phyloP scores from a whole-genome alignment of 768 basidiomycete genomes.

The Lentinula raphanica region DNA sequence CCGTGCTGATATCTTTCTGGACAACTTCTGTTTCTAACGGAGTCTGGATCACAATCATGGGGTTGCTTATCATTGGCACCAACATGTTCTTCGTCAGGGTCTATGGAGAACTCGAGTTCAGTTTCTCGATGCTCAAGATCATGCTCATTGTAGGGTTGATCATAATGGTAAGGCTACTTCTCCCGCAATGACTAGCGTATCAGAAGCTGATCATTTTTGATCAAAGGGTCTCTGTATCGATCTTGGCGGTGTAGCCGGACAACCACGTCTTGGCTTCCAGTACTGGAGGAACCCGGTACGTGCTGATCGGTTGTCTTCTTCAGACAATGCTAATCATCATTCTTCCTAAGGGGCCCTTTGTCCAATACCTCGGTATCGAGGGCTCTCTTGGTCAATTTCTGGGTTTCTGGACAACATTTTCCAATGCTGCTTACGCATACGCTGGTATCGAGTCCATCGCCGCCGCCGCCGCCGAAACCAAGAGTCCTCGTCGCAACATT shows the following conservation, averaged over 20 bases:
- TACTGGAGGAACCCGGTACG: slow-evolving; percentile 34
- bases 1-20: slow-evolving; percentile 47
- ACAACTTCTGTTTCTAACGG: slow-evolving; percentile 13
- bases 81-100: slow-evolving; percentile 38
- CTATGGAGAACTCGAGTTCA: slow-evolving; percentile 55
- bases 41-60: slow-evolving; percentile 10
- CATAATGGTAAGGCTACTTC: slow-evolving; percentile 20
- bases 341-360: background rate
- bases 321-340: background rate
- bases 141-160: slow-evolving; percentile 36
- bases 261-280: slow-evolving; percentile 39
- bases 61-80: slow-evolving; percentile 3
- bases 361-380: slow-evolving; percentile 9
- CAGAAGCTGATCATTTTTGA: background rate
- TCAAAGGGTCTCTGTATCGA: slow-evolving; percentile 40
- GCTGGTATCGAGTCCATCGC: slow-evolving; percentile 51
- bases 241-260: slow-evolving; percentile 45
- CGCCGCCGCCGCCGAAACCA: slow-evolving; percentile 48
- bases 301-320: background rate
- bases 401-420: slow-evolving; percentile 32
- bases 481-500: slow-evolving; percentile 61
- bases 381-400: slow-evolving; percentile 37
- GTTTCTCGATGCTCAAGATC: slow-evolving; percentile 44
- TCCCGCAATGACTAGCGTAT: background rate
- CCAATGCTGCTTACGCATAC: slow-evolving; percentile 51